Base-by-base conservation (phyloP, 257 asterid species). In the Solanum bulbocastanum region DNA sequence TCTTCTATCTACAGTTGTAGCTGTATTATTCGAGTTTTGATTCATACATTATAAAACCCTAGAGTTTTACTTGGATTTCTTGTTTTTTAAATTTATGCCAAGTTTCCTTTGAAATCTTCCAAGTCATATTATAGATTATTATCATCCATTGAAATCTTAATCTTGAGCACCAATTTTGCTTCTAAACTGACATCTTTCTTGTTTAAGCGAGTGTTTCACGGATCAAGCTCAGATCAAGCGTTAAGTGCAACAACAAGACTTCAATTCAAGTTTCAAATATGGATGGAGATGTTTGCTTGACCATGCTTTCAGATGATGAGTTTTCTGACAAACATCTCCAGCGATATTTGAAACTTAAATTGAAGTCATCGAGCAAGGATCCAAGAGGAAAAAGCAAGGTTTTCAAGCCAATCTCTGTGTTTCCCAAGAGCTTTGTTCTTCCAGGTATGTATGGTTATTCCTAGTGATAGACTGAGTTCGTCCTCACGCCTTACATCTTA, bases 211-310 rank as follows among this genome's bases (percentile, higher is more conserved):
- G 83, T 88, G 12, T 56, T 87, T 86, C 90, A 93, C 94, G 96
- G 86, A 89, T 94, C 23, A 88, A 84, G 82, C 56, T 56, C 79
- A 86, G 78, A 88, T 25, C 94, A 23, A 49, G 10, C 3, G 87
- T 83, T 85, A 93, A 90, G 87, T 87, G 66, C 87, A 84, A 87
- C 39, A 40, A 33, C 9, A 94, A 92, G 87, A 89, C 44, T 83
- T 27, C 83, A 76, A 92, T 93, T 87, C 83, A 86, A 60, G 73
- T 90, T 86, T 90, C 95, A 87, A 84, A 79, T 66, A 76, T 88
- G 89, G 89, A 89, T 83, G 52, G 86, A 73, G 96, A 92, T 89
- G 81, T 91, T 71, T n/a, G 85, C 87, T 81, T 87, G 36, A 86
- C 65, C 86, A 39, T 85, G 90, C 91, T 94, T 83, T 89, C 93